phyloP scores from a whole-genome alignment of 2,329 filamentous ascomycete genomes.

The Trichoderma atroviride region DNA sequence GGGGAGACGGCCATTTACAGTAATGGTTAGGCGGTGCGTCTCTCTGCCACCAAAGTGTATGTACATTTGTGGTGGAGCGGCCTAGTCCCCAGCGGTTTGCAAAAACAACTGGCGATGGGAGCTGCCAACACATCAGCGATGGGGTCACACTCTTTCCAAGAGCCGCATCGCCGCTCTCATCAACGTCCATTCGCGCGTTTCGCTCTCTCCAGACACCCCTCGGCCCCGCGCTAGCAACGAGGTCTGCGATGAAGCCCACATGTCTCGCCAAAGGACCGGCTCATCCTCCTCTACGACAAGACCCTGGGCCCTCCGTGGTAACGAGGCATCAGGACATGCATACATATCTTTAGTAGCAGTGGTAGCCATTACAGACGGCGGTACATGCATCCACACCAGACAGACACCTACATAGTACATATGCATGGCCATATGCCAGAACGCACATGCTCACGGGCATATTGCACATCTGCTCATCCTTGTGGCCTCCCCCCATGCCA shows the following conservation, averaged over 20 bases:
- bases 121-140: constrained; percentile 88
- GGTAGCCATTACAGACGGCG: not conserved
- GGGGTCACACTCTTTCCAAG: constrained; percentile 65
- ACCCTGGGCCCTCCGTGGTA: constrained; percentile 22
- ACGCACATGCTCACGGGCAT: constrained; percentile 10
- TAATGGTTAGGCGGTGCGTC: constrained; percentile 46
- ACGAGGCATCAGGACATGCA: constrained; percentile 20
- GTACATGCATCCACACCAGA: constrained; percentile 10
- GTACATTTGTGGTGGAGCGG: constrained; percentile 63
- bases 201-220: constrained; percentile 48
- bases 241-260: constrained; percentile 61
- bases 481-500: constrained; percentile 22
- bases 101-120: constrained; percentile 76
- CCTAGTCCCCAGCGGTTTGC: constrained; percentile 63
- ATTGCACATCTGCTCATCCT: constrained; percentile 11
- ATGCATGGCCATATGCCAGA: constrained; percentile 8
- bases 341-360: not conserved
- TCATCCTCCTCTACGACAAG: constrained; percentile 50
- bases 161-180: constrained; percentile 68
- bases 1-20: constrained; percentile 45
- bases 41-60: constrained; percentile 39
- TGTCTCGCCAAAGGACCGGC: constrained; percentile 56
- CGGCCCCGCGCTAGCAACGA: constrained; percentile 53
- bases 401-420: constrained; percentile 16
- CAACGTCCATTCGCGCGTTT: constrained; percentile 45